Conservation (phyloP, 2,329 filamentous ascomycete species). For the Penicillium crustosum region DNA sequence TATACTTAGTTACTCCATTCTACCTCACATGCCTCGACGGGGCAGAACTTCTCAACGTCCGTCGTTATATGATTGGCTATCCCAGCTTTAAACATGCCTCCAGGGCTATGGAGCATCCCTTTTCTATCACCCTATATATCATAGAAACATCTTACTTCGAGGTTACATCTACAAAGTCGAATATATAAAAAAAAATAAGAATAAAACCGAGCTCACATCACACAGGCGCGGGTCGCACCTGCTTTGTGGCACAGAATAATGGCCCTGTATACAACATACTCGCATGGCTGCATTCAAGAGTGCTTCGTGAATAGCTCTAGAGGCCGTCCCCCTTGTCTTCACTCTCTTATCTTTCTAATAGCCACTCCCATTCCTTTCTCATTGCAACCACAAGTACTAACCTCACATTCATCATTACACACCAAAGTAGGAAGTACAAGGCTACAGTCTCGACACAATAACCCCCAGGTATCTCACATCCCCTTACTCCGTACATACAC, state of each 20-base stretch:
- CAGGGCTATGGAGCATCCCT: background rate
- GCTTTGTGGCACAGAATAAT: conserved; percentile 1
- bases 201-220: background rate
- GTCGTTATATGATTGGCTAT: background rate
- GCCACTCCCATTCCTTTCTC: background rate
- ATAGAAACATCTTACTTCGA: background rate
- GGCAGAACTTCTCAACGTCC: background rate
- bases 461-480: background rate
- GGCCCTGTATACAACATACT: conserved; percentile 2
- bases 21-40: background rate
- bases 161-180: background rate
- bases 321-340: background rate
- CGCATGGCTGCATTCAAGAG: conserved; percentile 1
- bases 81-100: background rate
- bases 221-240: conserved; percentile 8
- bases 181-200: background rate
- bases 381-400: background rate
- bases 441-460: background rate
- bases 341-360: background rate
- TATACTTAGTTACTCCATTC: background rate
- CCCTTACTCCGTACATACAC: background rate
- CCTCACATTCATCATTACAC: background rate
- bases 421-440: background rate
- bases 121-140: background rate
- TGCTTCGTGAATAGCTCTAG: background rate